Conservation (phyloP, 2,329 filamentous ascomycete species). For the Coniella vitis region DNA sequence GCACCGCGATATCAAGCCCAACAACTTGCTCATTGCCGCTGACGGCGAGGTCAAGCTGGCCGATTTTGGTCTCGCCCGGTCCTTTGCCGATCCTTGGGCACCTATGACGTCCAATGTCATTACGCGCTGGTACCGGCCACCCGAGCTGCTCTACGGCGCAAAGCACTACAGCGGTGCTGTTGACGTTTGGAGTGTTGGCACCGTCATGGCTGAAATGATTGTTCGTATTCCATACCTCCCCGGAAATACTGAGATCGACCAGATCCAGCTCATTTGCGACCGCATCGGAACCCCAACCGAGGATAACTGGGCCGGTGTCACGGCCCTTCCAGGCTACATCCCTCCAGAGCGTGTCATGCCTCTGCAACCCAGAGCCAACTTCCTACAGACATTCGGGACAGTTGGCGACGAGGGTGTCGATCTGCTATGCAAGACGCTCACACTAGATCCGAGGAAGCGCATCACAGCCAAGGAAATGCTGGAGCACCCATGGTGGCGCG, state of each 20-base stretch:
- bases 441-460: conserved; percentile 78
- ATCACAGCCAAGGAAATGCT: conserved; percentile 73
- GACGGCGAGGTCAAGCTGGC: conserved; percentile 93
- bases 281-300: conserved; percentile 87
- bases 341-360: conserved; percentile 50
- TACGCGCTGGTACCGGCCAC: conserved; percentile 93
- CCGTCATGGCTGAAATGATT: conserved; percentile 88
- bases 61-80: conserved; percentile 91
- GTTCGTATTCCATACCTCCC: conserved; percentile 77
- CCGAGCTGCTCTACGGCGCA: conserved; percentile 87
- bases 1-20: conserved; percentile 97
- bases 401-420: conserved; percentile 80
- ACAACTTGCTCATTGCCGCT: conserved; percentile 90
- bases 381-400: conserved; percentile 69
- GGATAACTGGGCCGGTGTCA: conserved; percentile 91
- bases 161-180: conserved; percentile 84
- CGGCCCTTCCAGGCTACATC: conserved; percentile 73
- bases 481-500: conserved; percentile 78
- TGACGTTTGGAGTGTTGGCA: conserved; percentile 89
- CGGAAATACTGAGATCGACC: conserved; percentile 77
- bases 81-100: conserved; percentile 80
- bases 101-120: conserved; percentile 93
- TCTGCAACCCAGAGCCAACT: conserved; percentile 63
- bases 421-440: conserved; percentile 76
- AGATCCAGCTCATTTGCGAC: conserved; percentile 77